A percentile compares a stretch with the other conserved stretches of the same genome.
Conservation (phyloP, 805 yeast genomes). For the Cyberlindnera subsufficiens region DNA sequence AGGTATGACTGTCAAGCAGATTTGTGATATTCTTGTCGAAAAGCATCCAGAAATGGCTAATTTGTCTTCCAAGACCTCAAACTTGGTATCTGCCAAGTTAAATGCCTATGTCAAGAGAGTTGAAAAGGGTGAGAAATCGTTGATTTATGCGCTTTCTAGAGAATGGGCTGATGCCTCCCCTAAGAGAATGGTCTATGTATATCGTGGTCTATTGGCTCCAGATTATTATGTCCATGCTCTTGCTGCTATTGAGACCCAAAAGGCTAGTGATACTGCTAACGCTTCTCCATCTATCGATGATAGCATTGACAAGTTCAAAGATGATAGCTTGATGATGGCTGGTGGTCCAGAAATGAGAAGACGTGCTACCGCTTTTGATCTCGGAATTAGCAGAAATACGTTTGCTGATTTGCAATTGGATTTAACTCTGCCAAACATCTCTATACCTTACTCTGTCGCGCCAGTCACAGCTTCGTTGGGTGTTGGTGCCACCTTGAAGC, state of each 20-base stretch:
- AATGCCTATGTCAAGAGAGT: conserved; percentile 83
- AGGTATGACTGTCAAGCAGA: conserved; percentile 89
- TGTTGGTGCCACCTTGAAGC: conserved; percentile 14
- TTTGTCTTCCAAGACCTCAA: conserved; percentile 73
- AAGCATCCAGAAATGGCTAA: conserved; percentile 83
- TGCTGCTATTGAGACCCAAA: conserved; percentile 52
- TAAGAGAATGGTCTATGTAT: conserved; percentile 82
- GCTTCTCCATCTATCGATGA: conserved; percentile 15
- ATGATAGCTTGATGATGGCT: conserved; percentile 9
- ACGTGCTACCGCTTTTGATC: conserved; percentile 48
- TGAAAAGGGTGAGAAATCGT: conserved; percentile 72
- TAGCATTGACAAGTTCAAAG: conserved; percentile 19
- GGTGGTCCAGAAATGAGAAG: conserved; percentile 28
- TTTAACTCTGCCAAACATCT: conserved; percentile 35
- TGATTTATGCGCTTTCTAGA: conserved; percentile 70
- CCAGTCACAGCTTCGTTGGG: conserved; percentile 70
- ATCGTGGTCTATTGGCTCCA: conserved; percentile 70
- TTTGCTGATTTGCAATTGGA: conserved; percentile 32
- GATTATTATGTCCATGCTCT: conserved; percentile 72
- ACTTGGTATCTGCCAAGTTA: conserved; percentile 73
- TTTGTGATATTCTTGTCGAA: conserved; percentile 69
- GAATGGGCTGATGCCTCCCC: conserved; percentile 93
- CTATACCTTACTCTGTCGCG: conserved; percentile 67
- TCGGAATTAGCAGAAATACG: conserved; percentile 36
- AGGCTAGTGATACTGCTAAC: conserved; percentile 20